These are phyloP conservation scores for Ogataea corticis DNA, from an alignment of 805 yeast genomes.

Conservation along the genomic window DNA sequence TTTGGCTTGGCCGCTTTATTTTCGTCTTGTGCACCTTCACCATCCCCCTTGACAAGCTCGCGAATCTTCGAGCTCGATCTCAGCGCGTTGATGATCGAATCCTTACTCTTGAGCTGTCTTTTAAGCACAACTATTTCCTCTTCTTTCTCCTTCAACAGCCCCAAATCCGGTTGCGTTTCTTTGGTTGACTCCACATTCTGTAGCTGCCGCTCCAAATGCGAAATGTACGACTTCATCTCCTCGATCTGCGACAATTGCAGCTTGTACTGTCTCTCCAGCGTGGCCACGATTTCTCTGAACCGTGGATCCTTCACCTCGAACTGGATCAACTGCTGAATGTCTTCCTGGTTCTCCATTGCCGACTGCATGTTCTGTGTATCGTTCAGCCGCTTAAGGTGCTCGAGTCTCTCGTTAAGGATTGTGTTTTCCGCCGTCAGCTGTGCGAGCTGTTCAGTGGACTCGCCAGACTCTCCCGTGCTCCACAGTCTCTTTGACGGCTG, in stretches of 20 bases:
- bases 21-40: background rate
- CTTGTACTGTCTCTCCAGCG: conserved; percentile 49
- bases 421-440: conserved; percentile 61
- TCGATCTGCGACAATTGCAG: conserved; percentile 52
- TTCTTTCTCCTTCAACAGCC: conserved; percentile 55
- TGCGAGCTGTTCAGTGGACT: conserved; percentile 33
- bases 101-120: conserved; percentile 67
- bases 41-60: conserved; percentile 27
- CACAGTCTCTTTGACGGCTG: background rate
- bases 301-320: conserved; percentile 35
- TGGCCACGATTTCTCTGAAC: conserved; percentile 43
- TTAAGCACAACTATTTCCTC: conserved; percentile 68
- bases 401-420: conserved; percentile 64
- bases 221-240: conserved; percentile 59
- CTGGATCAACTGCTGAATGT: conserved; percentile 58
- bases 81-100: conserved; percentile 73
- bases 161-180: background rate
- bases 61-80: conserved; percentile 65
- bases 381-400: conserved; percentile 64
- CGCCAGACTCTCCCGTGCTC: conserved; percentile 2
- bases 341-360: conserved; percentile 57
- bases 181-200: conserved; percentile 20
- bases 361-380: conserved; percentile 40
- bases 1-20: conserved; percentile 2
- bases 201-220: conserved; percentile 58